A percentile compares a stretch with the other conserved stretches of the same genome.
Evolutionary conservation across 257 asterid genomes (phyloP).

Genomic region (Jasminum sambac): DNA sequence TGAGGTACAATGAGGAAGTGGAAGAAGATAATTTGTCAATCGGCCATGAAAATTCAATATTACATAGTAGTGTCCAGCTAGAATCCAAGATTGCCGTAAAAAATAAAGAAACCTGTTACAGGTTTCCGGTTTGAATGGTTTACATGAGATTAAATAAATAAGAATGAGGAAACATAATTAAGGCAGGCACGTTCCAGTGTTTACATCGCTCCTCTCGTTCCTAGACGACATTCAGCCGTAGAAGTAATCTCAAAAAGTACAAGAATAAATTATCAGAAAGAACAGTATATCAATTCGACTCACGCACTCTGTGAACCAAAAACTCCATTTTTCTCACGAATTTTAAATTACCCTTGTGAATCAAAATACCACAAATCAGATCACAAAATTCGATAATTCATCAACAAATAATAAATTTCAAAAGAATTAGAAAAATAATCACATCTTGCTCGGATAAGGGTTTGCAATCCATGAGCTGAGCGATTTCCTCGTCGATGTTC

Average conservation of each 20-base stretch:
- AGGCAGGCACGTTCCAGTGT: neutral
- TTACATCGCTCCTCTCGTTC: neutral
- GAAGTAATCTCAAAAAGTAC: neutral
- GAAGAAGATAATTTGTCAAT: neutral
- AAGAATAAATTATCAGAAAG: neutral
- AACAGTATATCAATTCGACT: conserved; percentile 25
- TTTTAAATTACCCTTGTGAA: conserved; percentile 5
- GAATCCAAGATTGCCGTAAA: neutral
- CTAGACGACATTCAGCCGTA: neutral
- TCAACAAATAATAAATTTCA: neutral
- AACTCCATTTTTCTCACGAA: conserved; percentile 21
- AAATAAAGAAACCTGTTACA: neutral
- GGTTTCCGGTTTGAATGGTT: neutral
- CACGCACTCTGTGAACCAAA: neutral
- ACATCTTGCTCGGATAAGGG: conserved; percentile 84
- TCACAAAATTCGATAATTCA: conserved; percentile 14
- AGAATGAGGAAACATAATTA: neutral
- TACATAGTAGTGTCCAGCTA: neutral
- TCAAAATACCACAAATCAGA: neutral
- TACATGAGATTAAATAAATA: neutral
- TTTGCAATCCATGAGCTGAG: conserved; percentile 84
- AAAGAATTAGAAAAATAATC: neutral
- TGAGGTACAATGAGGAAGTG: neutral
- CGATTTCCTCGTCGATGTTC: conserved; percentile 68
- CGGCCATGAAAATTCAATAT: neutral